phyloP scores from a whole-genome alignment of 768 basidiomycete species.

The Lactifluus subvellereus region DNA sequence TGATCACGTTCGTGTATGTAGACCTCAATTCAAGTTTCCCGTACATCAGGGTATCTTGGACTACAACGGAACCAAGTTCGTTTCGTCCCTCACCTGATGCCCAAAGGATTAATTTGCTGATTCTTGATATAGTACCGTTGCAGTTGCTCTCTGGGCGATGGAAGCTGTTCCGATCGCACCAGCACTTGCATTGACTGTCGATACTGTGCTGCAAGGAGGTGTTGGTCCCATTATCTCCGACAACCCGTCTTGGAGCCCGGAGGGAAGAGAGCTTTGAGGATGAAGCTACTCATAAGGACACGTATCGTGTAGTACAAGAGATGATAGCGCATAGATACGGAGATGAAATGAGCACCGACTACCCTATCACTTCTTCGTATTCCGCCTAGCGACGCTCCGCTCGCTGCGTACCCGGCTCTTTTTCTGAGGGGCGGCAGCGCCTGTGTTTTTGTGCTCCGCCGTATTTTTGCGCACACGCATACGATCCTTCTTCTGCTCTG shows the following conservation, averaged over 20 bases:
- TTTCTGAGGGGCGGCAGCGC: constrained; percentile 31
- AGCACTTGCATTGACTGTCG: constrained; percentile 27
- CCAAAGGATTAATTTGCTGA: neutral
- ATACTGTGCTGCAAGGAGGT: constrained; percentile 30
- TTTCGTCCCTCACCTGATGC: neutral
- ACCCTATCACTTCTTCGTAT: constrained; percentile 46
- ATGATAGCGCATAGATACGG: neutral
- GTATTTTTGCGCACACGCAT: constrained; percentile 43
- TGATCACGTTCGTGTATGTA: constrained; percentile 25
- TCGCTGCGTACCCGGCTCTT: constrained; percentile 50
- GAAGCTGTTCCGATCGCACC: constrained; percentile 27
- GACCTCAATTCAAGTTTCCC: constrained; percentile 76
- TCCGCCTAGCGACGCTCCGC: constrained; percentile 48
- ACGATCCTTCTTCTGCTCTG: constrained; percentile 38
- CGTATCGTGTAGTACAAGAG: neutral
- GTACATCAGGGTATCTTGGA: constrained; percentile 78
- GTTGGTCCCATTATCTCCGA: constrained; percentile 25
- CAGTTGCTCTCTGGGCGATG: constrained; percentile 33
- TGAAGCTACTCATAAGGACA: neutral
- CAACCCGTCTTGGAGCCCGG: constrained; percentile 24
- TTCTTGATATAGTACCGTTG: constrained; percentile 13
- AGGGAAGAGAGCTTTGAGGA: constrained; percentile 11
- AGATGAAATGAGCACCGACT: neutral
- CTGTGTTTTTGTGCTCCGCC: constrained; percentile 29
- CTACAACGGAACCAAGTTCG: constrained; percentile 66